Evolutionary conservation across 1,284 basidiomycete genomes (phyloP), one percentile per base, ranked within the genome.

Genomic region (Coniferiporia weirii): DNA sequence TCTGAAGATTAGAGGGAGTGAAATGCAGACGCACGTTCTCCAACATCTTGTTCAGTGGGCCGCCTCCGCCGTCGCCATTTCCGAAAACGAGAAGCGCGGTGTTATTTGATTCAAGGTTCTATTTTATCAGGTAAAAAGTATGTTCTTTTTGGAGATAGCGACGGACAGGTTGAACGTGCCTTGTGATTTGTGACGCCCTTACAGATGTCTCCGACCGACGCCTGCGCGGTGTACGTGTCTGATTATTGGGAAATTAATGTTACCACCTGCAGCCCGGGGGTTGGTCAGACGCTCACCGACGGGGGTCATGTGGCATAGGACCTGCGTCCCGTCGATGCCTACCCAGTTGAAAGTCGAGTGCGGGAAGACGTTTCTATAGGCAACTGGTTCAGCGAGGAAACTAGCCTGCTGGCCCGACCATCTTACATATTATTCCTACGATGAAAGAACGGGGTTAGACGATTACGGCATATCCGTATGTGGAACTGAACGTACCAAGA

Each of bases 321-420:
- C 86, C 72, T 95, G 93, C 0, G 87, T 86, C 6, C 93, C 93
- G 70, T 98, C 95, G 61, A 98, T 86, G 13, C 96, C 96, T 35
- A 96, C 88, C 96, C 96, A 45, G n/a, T 45, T 96, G 78, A 98
- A 97, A 0, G 94, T 95, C 17, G 93, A 88, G 71, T 98, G 94
- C 20, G 95, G 96, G 78, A 98, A 98, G n/a, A 80, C 80, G 70
- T 98, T 97, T 72, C 91, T 82, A 58, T 91, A 38, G 36, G 12
- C 12, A 6, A 38, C 12, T 38, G 36, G 6, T 12, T 64, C 55
- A 64, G 62, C 46, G 56, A 19, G 13, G 48, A 38, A 36, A 38
- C 40, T 38, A 20, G 32, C 63, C 71, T 70, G 71, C 70, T 72
- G 1, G 66, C 6, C 36, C 12, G 12, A 32, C 54, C 10, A 0